Evolutionary conservation across 2,329 filamentous ascomycete genomes (phyloP).

Genomic region (Pseudophaeomoniella oleicola): DNA sequence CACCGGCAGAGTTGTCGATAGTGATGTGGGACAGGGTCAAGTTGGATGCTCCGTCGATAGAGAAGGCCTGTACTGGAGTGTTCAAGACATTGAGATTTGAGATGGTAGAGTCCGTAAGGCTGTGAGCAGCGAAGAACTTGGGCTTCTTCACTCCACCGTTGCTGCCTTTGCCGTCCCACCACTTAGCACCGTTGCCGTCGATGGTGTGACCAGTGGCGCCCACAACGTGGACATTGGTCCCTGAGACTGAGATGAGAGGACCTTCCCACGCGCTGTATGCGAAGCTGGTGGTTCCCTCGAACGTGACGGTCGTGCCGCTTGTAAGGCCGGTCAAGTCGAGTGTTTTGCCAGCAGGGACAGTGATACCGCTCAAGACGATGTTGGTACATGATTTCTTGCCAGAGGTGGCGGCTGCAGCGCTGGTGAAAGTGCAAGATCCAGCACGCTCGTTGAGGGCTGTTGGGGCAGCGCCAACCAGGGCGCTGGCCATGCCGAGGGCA

Average conservation of each 20-base stretch:
- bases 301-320: conserved; percentile 41
- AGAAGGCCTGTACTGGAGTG: conserved; percentile 21
- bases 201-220: conserved; percentile 38
- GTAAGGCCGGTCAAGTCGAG: conserved; percentile 42
- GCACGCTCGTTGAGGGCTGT: conserved; percentile 13
- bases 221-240: conserved; percentile 38
- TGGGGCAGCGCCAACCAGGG: conserved; percentile 12
- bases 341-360: conserved; percentile 43
- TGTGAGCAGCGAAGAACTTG: conserved; percentile 42
- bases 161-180: conserved; percentile 47
- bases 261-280: conserved; percentile 52
- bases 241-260: conserved; percentile 47
- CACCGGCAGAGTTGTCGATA: conserved; percentile 44
- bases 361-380: conserved; percentile 38
- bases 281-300: conserved; percentile 52
- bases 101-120: conserved; percentile 16
- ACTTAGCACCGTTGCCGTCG: conserved; percentile 40
- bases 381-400: conserved; percentile 37
- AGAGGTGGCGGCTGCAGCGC: conserved; percentile 31
- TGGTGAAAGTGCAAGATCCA: conserved; percentile 40
- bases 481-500: conserved; percentile 8
- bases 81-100: conserved; percentile 18
- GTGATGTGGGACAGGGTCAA: conserved; percentile 37
- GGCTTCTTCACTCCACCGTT: conserved; percentile 51
- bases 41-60: conserved; percentile 27